phyloP scores from a whole-genome alignment of 129 eudicot species.

The Artemisia argyi region DNA sequence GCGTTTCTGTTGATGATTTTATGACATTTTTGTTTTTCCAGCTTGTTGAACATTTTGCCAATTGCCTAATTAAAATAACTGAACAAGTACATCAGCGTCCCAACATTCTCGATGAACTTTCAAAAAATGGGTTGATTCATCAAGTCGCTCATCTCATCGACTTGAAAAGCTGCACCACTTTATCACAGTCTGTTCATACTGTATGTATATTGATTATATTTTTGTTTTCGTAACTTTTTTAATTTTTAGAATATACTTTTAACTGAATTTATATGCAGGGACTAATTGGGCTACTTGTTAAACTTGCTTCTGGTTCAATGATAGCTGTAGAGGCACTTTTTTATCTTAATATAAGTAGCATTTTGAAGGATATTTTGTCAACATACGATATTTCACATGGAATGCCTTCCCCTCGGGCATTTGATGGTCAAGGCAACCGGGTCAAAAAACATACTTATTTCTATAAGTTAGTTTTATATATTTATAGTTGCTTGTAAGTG shows the following conservation, averaged over 20 bases:
- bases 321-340: constrained; percentile 65
- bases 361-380: constrained; percentile 64
- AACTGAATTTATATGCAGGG: constrained; percentile 47
- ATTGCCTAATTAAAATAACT: constrained; percentile 76
- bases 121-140: constrained; percentile 75
- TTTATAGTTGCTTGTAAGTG: constrained; percentile 8
- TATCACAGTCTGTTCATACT: constrained; percentile 59
- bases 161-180: constrained; percentile 62
- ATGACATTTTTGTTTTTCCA: constrained; percentile 33
- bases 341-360: constrained; percentile 75
- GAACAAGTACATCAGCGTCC: constrained; percentile 52
- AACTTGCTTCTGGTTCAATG: constrained; percentile 83
- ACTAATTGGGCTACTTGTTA: constrained; percentile 74
- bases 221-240: neutral
- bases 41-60: constrained; percentile 92
- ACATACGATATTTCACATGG: constrained; percentile 59
- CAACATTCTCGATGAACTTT: constrained; percentile 75
- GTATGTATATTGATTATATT: constrained; percentile 42
- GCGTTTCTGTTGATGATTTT: constrained; percentile 7
- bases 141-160: constrained; percentile 71
- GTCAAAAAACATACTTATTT: constrained; percentile 25
- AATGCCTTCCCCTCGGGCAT: constrained; percentile 53
- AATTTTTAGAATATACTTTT: neutral
- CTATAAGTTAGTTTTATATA: neutral
- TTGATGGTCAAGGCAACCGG: constrained; percentile 66